Base-by-base conservation (phyloP, 164 flowering plant genomes). In the Nelumbo lutea region DNA sequence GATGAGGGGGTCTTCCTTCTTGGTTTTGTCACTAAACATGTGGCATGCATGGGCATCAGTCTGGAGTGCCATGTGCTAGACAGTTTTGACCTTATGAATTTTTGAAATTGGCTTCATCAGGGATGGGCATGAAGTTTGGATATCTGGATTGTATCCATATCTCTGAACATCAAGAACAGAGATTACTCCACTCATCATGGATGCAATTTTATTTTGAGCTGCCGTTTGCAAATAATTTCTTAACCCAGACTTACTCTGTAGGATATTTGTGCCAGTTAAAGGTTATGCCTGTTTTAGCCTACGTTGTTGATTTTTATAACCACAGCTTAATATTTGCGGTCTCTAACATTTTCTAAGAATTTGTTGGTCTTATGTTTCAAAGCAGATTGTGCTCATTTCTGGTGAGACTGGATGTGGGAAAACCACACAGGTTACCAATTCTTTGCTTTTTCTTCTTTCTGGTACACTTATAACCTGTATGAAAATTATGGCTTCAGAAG, bases 381-480 rank as follows among this genome's bases (percentile, higher is more conserved):
- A 60, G 63, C 89, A 96, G 99, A 96, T 96, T 6, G 92, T 91
- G 72, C 90, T 96, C 55, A 83, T 96, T 75, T 86, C 88, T 79
- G 99, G 99, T 77, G 99, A 88, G 87, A 96, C 99, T 73, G 99
- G 99, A 6, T 96, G 99, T 65, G 99, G 99, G 73, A 96, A 96
- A 80, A 96, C 98, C 40, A 96, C 99, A 52, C 99, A 93, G 98
- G 99, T 96, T 71, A 57, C 46, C 27, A 46, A 69, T 67, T 74
- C 64, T 82, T 71, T 73, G 61, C 68, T 70, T 67, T 79, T 44
- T 70, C 59, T 56, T 57, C 9, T 66, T 57, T 51, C 39, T 47
- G 65, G 55, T 47, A 14, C 44, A 55, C 67, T 15, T 65, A 48
- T 61, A 51, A 65, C 62, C 50, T 61, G 27, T 40, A 43, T 69